Percentiles rank a stretch among this genome's conserved stretches.
Evolutionary conservation across 306 rosid genomes (phyloP).

Genomic region (Corylus americana): DNA sequence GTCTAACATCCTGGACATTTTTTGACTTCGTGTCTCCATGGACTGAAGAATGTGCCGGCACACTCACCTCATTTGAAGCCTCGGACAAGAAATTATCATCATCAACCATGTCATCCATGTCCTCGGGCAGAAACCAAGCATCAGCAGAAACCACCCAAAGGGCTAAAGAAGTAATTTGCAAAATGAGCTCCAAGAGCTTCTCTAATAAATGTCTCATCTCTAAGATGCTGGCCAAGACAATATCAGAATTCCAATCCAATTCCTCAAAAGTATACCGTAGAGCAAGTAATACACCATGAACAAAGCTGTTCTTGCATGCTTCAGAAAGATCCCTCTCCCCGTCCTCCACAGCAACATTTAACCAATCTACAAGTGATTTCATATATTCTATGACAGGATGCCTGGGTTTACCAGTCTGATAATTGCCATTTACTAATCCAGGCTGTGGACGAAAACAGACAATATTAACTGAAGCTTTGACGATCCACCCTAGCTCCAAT

Average conservation of each 20-base stretch:
- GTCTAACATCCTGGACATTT: conserved; percentile 43
- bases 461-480: conserved; percentile 54
- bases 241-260: conserved; percentile 76
- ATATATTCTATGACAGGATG: conserved; percentile 68
- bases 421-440: conserved; percentile 39
- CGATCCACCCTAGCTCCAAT: conserved; percentile 72
- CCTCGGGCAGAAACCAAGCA: conserved; percentile 94
- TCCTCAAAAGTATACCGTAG: conserved; percentile 94
- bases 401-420: conserved; percentile 37
- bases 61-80: conserved; percentile 51
- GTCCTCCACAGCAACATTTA: conserved; percentile 58
- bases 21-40: conserved; percentile 47
- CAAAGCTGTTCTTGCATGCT: conserved; percentile 89
- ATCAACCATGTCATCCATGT: conserved; percentile 75
- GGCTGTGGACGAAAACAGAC: conserved; percentile 40
- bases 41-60: conserved; percentile 40
- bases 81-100: conserved; percentile 66
- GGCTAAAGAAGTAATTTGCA: conserved; percentile 88
- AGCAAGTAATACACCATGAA: conserved; percentile 87
- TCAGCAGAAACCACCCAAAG: conserved; percentile 97
- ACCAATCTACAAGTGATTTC: conserved; percentile 86
- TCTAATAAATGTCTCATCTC: conserved; percentile 67
- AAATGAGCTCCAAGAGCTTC: conserved; percentile 72
- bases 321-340: conserved; percentile 88
- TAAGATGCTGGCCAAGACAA: conserved; percentile 42